Base-by-base conservation (phyloP, 495 filamentous ascomycete species). In the Trichoderma orchidacearum region DNA sequence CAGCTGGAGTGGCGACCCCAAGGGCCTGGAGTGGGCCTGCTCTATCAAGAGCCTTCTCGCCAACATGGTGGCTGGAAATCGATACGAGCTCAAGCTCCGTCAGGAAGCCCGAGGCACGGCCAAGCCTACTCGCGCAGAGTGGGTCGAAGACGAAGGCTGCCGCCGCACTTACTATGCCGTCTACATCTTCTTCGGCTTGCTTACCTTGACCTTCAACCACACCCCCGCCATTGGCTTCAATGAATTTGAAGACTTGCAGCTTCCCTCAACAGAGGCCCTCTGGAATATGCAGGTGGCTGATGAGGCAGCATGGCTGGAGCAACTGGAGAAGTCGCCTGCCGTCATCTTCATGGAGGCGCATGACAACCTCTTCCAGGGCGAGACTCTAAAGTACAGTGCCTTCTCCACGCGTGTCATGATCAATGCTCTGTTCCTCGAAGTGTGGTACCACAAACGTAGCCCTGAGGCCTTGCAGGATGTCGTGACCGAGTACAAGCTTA, bases 401-500 rank as follows among this genome's bases (percentile, higher is more conserved):
- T 97, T 97, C 69, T 92, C 91, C 2, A 95, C 94, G 4, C 90
- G 93, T 54, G 89, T 97, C 63, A 90, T 98, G 85, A 98, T 98
- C 80, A 98, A 97, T 68, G 91, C 94, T 4, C 81, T 98, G 57
- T 98, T 97, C 80, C 79, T 98, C 56, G 93, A 96, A 65, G 93
- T 98, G 4, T 98, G 92, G 93, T 93, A 91, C 66, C 89, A 96
- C 73, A 96, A 96, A 80, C 87, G 93, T 60, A 96, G 87, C 70
- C 90, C 92, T 38, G 92, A 96, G 70, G 90, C 90, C 48, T 75
- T 96, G 53, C 93, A 96, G 68, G 92, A 95, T 68, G 90, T 96
- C 51, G 91, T 96, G 9, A 95, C 92, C 17, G 93, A 98, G 70
- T 98, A 96, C 80, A 98, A 96, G 77, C 85, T 98, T 55, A 83